Evolutionary conservation across 2,329 filamentous ascomycete species (phyloP).

Genomic region (Grosmannia serpens): DNA sequence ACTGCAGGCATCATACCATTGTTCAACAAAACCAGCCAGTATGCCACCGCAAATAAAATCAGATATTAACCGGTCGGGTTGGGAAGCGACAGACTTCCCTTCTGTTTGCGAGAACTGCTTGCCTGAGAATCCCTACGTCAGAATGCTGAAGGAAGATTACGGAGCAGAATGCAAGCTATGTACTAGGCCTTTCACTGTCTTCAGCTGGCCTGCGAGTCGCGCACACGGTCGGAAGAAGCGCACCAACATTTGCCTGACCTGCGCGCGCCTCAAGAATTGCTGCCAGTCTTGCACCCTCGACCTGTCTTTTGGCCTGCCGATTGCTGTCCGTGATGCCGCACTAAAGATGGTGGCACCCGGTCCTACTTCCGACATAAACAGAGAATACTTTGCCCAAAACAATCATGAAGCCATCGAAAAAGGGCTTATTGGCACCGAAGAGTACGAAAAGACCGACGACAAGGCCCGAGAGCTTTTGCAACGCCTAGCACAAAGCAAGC

Average conservation of each 20-base stretch:
- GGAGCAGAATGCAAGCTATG: constrained; percentile 82
- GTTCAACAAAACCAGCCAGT: background rate
- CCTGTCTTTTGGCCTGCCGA: constrained; percentile 87
- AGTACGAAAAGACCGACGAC: constrained; percentile 94
- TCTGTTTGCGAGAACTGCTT: constrained; percentile 88
- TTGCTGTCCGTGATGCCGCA: constrained; percentile 88
- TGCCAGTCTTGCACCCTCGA: constrained; percentile 99
- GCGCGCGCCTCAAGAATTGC: constrained; percentile 94
- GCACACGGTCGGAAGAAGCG: constrained; percentile 79
- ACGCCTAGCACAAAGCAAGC: constrained; percentile 80
- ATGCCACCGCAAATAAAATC: constrained; percentile 94
- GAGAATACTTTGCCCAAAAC: constrained; percentile 96
- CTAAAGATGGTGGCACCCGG: constrained; percentile 96
- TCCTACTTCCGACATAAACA: constrained; percentile 82
- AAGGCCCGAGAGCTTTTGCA: constrained; percentile 84
- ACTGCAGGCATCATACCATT: background rate
- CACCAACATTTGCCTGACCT: constrained; percentile 93
- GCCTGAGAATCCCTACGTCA: constrained; percentile 92
- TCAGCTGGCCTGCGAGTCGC: constrained; percentile 87
- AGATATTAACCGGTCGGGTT: constrained; percentile 87
- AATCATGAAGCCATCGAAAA: constrained; percentile 94
- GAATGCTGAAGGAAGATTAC: constrained; percentile 97
- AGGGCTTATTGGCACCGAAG: constrained; percentile 66
- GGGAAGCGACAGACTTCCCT: constrained; percentile 87
- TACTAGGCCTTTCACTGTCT: constrained; percentile 90